Base-by-base conservation (phyloP, 2,329 filamentous ascomycete genomes). In the Salinomyces thailandicus region DNA sequence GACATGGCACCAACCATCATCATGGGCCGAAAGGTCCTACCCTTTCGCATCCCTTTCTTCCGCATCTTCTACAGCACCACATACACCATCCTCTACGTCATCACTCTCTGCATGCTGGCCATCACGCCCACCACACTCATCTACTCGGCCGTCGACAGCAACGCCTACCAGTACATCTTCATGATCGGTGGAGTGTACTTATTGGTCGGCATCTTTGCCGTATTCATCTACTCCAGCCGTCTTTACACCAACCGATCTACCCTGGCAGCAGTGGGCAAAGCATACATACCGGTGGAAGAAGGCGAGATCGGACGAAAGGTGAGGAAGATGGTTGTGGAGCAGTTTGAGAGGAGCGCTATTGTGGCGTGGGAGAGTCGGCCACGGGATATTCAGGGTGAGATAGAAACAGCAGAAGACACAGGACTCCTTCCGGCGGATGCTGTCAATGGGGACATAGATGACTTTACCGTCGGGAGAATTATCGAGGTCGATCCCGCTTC, bases 191-290 rank as follows among this genome's bases (percentile, higher is more conserved):
- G 82, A 41, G 73, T 74, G 51, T 93, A 93, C 56, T 62, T 87
- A 38, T 64, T 85, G 32, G 85, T 85, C 11, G 67, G 81, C 31
- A 43, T 83, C 31, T 63, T 86, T 36, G 73, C 85, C 29, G 61
- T 75, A 30, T 76, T 93, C 50, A 75, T 95, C 51, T 95, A 93
- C 59, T 73, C 79, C 37, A 75, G 78, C 36, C 73, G 91, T n/a
- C 73, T 95, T 14, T 95, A 89, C 62, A 84, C 89, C 36, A 93
- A 85, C 53, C 77, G 84, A 44, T 81, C 73, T 31, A 77, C 83
- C 6, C 71, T 96, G 6, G 75, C 79, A 13, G 79, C 76, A 3
- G 94, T 98, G 41, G 91, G 91, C 1, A 91, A 89, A 59, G 67
- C 75, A 36, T 93, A 84, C 73, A 74, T 94, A 12, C 87, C 87